Base-by-base conservation (phyloP, 805 yeast genomes). In the Metschnikowia kofuensis region DNA sequence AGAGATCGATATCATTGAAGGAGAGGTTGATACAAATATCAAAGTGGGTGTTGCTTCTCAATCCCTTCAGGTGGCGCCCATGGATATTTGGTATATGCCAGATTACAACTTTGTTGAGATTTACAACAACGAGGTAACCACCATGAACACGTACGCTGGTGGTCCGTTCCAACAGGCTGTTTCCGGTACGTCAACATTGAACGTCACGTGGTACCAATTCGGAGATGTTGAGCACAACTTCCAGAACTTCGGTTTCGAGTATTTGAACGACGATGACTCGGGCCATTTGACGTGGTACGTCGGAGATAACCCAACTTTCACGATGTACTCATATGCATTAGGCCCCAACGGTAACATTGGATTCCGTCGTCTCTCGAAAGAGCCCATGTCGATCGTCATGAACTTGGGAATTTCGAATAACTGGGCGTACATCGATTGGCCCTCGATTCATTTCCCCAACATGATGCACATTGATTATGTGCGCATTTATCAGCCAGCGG, bases 371-470 rank as follows among this genome's bases (percentile, higher is more conserved):
- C 79, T 92, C 29, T 76, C 94, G 21, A 85, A 86, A 64, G 99
- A 92, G 64, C 98, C 98, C 55, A 90, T 92, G 97, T 78, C 96
- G 2, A 78, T 92, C 52, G 70, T 92, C 55, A 62, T 92, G 75
- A 92, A 92, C 66, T 69, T 92, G 70, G 99, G 96, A 75, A 72
- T 92, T 45, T 91, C 97, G 13, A 86, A 84, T 60, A 86, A 83
- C 51, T 92, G 98, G 98, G 88, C 94, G 7, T 89, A 87, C 66
- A 92, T 92, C 53, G 92, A 90, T 69, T 92, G 97, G 97, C 81
- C 83, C 39, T 73, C 83, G 5, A 72, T 90, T 50, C 69, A 69
- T 40, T 92, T 92, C 79, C 99, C 99, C 2, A 79, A 79, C 12
- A 76, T 79, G 1, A 74, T 91, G 83, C 73, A 80, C 49, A 70